Conservation (phyloP, 176 grass and related monocot species). For the Oryza coarctata region DNA sequence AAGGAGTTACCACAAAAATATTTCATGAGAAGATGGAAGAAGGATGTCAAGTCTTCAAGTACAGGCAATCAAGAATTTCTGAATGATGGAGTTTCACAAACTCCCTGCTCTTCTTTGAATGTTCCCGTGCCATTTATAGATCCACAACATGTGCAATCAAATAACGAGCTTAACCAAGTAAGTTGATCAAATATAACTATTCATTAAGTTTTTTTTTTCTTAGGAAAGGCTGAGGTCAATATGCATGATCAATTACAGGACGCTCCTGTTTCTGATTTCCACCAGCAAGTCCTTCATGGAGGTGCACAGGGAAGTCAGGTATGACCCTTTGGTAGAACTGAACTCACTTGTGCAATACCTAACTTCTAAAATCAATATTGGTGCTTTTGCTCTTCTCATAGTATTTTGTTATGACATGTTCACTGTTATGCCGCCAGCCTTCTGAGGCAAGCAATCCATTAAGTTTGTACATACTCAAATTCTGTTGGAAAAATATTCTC, state of each 20-base stretch:
- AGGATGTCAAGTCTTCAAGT: slow-evolving; percentile 62
- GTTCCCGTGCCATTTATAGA: slow-evolving; percentile 38
- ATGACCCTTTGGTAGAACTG: not conserved
- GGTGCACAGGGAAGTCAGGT: slow-evolving; percentile 59
- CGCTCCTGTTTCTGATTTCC: slow-evolving; percentile 41
- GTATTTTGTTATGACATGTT: not conserved
- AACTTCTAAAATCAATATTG: not conserved
- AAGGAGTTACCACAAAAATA: slow-evolving; percentile 82
- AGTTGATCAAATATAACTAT: not conserved
- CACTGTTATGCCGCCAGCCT: not conserved
- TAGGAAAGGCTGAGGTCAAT: not conserved
- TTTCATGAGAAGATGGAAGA: slow-evolving; percentile 78
- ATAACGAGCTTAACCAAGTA: slow-evolving; percentile 55
- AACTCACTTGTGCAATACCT: not conserved
- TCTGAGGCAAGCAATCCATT: not conserved
- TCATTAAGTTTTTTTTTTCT: not conserved
- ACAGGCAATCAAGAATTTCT: slow-evolving; percentile 34
- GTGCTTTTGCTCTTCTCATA: slow-evolving; percentile 1
- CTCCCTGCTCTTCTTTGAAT: slow-evolving; percentile 45
- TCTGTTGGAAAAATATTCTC: not conserved
- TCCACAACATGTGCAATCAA: slow-evolving; percentile 42
- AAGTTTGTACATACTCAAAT: not conserved
- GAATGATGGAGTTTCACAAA: slow-evolving; percentile 36
- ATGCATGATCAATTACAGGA: slow-evolving; percentile 46
- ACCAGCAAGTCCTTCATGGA: slow-evolving; percentile 51